Base-by-base conservation (phyloP, 192 early-diverging fungal species). In the Chytriomyces confervae region DNA sequence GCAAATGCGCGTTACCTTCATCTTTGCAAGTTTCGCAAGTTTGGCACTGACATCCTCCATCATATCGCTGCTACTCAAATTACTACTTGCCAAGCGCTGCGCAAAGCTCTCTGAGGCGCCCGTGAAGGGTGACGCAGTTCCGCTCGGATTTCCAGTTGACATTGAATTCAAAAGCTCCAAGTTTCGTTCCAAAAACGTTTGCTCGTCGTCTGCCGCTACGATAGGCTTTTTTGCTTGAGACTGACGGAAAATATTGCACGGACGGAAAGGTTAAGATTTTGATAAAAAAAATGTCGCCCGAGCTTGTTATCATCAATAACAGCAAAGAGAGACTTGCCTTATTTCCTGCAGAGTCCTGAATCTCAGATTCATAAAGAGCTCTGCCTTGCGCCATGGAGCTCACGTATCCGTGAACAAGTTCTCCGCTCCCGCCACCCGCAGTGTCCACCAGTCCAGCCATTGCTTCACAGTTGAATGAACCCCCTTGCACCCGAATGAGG, bases 151-250 rank as follows among this genome's bases (percentile, higher is more conserved):
- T 47, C 60, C 61, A n/a, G 61, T 49, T 13, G 57, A 62, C 69
- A 79, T 72, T 9, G 61, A 20, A 10, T 87, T 89, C 65, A 95
- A 85, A 9, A 91, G 90, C 13, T 91, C 92, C 63, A 89, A 88
- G 79, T 94, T 92, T 9, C 91, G 84, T 66, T 94, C 92, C 62
- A 96, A 85, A 85, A 98, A 98, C 2, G 83, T 82, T 81, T 98
- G 95, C 76, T 98, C 95, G 66, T 94, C 91, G 81, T 97, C 95
- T 11, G 94, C 92, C 0, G 82, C 80, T 11, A 95, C 89, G n/a
- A 87, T 76, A 46, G 87, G 82, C 74, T 91, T 89, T 75, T 89
- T 86, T 7, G 66, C 44, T 68, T 68, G 66, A 8, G 27, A 16
- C 18, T 29, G 29, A 27, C 7, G 27, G 27, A 29, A 27, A 23